These are phyloP conservation scores for Eutrema salsugineum DNA, from an alignment of 441 rosid species.

Conservation along the genomic window DNA sequence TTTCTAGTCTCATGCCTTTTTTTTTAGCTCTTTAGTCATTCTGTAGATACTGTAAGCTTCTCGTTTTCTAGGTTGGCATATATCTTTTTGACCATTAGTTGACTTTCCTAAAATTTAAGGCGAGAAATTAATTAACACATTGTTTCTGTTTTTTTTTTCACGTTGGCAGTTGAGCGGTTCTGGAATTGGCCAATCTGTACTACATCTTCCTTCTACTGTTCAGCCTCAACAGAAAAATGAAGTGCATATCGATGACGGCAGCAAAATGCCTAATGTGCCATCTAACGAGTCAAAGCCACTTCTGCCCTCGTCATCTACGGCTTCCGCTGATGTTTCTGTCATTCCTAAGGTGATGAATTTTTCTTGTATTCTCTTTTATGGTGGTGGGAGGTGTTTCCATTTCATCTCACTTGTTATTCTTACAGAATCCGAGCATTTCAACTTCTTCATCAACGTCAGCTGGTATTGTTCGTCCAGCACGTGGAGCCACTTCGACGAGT, in stretches of 20 bases:
- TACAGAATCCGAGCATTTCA: constrained; percentile 45
- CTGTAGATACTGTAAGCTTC: constrained; percentile 7
- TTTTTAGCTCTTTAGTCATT: neutral
- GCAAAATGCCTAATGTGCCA: constrained; percentile 38
- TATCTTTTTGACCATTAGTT: neutral
- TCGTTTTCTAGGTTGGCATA: neutral
- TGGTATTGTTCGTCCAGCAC: constrained; percentile 67
- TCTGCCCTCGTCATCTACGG: constrained; percentile 41
- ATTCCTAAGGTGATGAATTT: constrained; percentile 53
- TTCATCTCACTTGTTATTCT: neutral
- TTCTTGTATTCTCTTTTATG: neutral
- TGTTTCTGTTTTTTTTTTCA: neutral
- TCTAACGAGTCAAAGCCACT: constrained; percentile 53
- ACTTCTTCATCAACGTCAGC: constrained; percentile 52
- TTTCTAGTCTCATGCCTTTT: constrained; percentile 11
- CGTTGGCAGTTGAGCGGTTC: constrained; percentile 49
- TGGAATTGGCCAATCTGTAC: constrained; percentile 41
- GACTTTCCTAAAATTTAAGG: neutral
- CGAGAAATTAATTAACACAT: neutral
- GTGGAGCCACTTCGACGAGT: constrained; percentile 84
- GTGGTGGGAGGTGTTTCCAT: neutral
- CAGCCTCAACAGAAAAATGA: constrained; percentile 65
- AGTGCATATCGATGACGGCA: constrained; percentile 54
- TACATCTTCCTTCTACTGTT: constrained; percentile 50
- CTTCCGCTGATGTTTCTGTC: constrained; percentile 50